These are phyloP conservation scores for Marvania coccoides DNA, from an alignment of 139 green algal genomes.

Conservation along the genomic window DNA sequence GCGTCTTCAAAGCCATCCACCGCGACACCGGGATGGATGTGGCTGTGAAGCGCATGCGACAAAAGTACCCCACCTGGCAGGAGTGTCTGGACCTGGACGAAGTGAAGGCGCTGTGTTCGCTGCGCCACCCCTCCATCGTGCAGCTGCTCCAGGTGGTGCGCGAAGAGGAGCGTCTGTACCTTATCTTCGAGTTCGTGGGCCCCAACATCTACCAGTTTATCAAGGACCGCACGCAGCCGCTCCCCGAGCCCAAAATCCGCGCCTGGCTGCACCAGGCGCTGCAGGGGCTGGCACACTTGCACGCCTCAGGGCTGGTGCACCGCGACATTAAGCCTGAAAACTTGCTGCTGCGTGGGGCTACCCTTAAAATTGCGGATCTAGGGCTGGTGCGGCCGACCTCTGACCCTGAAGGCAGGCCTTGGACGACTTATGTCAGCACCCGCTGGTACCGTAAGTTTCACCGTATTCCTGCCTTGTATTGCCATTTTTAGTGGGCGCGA, in stretches of 20 bases:
- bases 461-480: too few relatives aligned
- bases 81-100: conserved; percentile 92
- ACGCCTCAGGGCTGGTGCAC: conserved; percentile 94
- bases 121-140: conserved; percentile 89
- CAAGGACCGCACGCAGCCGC: conserved; percentile 78
- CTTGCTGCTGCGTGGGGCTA: conserved; percentile 74
- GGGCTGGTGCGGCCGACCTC: conserved; percentile 76
- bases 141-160: conserved; percentile 96
- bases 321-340: conserved; percentile 97
- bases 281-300: conserved; percentile 85
- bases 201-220: conserved; percentile 95
- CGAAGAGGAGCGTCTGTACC: conserved; percentile 93
- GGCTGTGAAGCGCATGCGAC: conserved; percentile 98
- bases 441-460: conserved; percentile 67
- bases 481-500: neutral
- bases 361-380: conserved; percentile 95
- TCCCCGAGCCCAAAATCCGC: conserved; percentile 71
- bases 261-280: conserved; percentile 88
- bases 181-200: conserved; percentile 95
- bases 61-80: conserved; percentile 95
- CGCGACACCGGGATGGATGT: conserved; percentile 86
- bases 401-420: neutral
- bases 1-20: conserved; percentile 92
- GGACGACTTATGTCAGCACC: conserved; percentile 86
- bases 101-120: conserved; percentile 67